These are phyloP conservation scores for Styphnolobium japonicum DNA, from an alignment of 306 rosid species.

Conservation along the genomic window DNA sequence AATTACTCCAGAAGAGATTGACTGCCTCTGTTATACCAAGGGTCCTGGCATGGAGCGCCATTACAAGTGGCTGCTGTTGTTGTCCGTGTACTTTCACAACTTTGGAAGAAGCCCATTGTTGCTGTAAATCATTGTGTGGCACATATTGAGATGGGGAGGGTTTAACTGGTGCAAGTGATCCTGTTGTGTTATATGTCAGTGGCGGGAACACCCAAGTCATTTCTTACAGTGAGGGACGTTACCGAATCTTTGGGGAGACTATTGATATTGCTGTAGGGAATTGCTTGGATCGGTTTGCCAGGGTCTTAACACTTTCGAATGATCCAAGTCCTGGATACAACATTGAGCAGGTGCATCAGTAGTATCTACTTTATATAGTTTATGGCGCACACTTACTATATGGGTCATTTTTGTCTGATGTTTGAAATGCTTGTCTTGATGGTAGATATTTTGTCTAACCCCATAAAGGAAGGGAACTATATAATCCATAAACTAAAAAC, in stretches of 20 bases:
- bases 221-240: slow-evolving; percentile 90
- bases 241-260: slow-evolving; percentile 89
- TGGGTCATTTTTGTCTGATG: not conserved
- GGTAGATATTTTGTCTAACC: not conserved
- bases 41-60: slow-evolving; percentile 98
- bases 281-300: slow-evolving; percentile 93
- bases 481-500: too few relatives aligned
- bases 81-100: slow-evolving; percentile 77
- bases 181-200: slow-evolving; percentile 89
- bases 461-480: not conserved
- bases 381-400: not conserved
- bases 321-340: slow-evolving; percentile 91
- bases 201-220: slow-evolving; percentile 96
- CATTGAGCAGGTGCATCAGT: slow-evolving; percentile 75
- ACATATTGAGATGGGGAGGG: slow-evolving; percentile 94
- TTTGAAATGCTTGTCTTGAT: not conserved
- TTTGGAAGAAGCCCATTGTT: slow-evolving; percentile 90
- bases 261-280: slow-evolving; percentile 93
- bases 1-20: slow-evolving; percentile 60
- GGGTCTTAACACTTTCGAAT: slow-evolving; percentile 80
- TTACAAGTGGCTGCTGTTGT: slow-evolving; percentile 81
- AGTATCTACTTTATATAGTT: not conserved
- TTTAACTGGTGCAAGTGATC: slow-evolving; percentile 88
- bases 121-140: slow-evolving; percentile 94
- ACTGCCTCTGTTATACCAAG: slow-evolving; percentile 88